Evolutionary conservation across 176 grass and related monocot species (phyloP).

Genomic region (Aegilops sharonensis): DNA sequence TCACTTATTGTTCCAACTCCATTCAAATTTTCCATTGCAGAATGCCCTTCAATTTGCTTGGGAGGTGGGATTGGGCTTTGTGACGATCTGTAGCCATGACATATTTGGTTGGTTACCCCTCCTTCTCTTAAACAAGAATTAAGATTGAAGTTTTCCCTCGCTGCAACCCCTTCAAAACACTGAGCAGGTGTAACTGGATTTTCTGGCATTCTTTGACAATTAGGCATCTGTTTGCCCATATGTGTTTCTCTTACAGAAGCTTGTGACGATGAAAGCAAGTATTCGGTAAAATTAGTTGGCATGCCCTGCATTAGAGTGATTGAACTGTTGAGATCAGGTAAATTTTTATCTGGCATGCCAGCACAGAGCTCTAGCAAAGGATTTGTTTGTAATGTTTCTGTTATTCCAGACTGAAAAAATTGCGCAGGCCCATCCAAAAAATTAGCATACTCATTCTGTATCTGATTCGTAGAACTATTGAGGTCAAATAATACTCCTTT

Average conservation of each 20-base stretch:
- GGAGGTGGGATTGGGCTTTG: constrained; percentile 34
- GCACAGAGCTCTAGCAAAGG: constrained; percentile 13
- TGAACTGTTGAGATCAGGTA: constrained; percentile 35
- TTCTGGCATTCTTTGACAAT: constrained; percentile 28
- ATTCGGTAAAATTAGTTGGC: constrained; percentile 32
- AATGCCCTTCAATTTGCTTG: constrained; percentile 34
- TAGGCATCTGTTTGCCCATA: constrained; percentile 25
- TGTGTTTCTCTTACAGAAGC: constrained; percentile 22
- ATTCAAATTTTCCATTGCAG: neutral
- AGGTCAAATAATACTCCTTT: constrained; percentile 48
- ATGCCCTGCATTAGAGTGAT: constrained; percentile 9
- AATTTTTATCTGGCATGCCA: constrained; percentile 9
- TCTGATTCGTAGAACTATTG: constrained; percentile 38
- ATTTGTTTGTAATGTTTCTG: constrained; percentile 26
- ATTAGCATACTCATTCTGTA: constrained; percentile 13
- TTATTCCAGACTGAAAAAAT: constrained; percentile 17
- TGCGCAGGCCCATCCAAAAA: constrained; percentile 6
- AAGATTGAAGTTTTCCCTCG: constrained; percentile 19
- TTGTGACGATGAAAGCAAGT: constrained; percentile 28
- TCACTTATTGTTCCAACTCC: constrained; percentile 27
- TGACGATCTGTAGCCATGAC: constrained; percentile 12
- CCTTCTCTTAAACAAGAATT: constrained; percentile 16
- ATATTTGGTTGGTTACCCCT: constrained; percentile 22
- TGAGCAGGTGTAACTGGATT: constrained; percentile 32
- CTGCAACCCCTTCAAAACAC: constrained; percentile 19